phyloP scores from a whole-genome alignment of 169 alveolate genomes.

The Ichthyophthirius multifiliis region DNA sequence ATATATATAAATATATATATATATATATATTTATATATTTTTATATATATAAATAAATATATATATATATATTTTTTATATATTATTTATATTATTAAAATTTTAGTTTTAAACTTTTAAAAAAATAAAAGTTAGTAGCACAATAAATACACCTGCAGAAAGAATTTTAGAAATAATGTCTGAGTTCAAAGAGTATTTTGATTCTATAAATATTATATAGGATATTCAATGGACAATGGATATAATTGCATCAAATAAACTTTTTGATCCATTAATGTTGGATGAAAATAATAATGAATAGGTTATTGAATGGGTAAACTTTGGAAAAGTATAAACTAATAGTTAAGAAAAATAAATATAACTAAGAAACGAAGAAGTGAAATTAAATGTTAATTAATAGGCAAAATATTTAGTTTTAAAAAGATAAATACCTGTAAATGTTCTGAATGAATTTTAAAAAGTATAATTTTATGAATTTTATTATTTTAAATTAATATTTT shows the following conservation, averaged over 20 bases:
- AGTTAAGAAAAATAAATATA: neutral
- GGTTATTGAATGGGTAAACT: neutral
- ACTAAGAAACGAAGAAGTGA: neutral
- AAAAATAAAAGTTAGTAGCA: neutral
- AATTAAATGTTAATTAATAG: too few relatives aligned
- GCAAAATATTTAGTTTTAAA: too few relatives aligned
- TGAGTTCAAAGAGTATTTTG: slow-evolving; percentile 5
- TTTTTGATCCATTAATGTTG: neutral
- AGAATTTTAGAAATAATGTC: neutral
- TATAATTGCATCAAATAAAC: neutral
- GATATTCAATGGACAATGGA: neutral
- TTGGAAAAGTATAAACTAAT: neutral
- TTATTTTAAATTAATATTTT: too few relatives aligned
- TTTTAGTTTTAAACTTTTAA: neutral
- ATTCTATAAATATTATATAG: neutral
- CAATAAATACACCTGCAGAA: slow-evolving; percentile 14
- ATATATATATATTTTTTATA: too few relatives aligned
- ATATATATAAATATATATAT: too few relatives aligned
- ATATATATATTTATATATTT: too few relatives aligned
- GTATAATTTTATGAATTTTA: too few relatives aligned
- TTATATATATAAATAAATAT: too few relatives aligned
- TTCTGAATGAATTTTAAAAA: too few relatives aligned
- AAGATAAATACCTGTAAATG: too few relatives aligned
- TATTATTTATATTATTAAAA: neutral
- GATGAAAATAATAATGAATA: neutral